These are phyloP conservation scores for Cordyceps farinosa DNA, from an alignment of 2,329 filamentous ascomycete species.

Conservation along the genomic window DNA sequence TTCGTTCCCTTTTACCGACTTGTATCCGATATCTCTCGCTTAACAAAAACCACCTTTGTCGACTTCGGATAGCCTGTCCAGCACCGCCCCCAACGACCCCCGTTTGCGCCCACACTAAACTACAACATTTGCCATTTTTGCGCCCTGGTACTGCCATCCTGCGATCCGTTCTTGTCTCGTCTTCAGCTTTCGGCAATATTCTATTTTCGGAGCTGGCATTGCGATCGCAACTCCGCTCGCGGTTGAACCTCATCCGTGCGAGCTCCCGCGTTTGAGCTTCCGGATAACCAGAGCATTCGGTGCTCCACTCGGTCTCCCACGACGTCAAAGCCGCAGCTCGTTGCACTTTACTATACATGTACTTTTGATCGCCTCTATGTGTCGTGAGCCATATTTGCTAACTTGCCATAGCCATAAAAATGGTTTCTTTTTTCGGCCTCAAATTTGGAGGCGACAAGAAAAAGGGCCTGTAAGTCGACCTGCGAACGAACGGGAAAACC, in stretches of 20 bases:
- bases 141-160: not conserved
- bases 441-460: conserved; percentile 55
- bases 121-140: not conserved
- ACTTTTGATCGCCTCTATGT: not conserved
- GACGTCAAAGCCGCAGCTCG: not conserved
- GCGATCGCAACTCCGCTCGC: not conserved
- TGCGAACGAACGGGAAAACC: not conserved
- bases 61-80: not conserved
- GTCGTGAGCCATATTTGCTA: not conserved
- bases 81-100: not conserved
- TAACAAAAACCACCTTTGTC: not conserved
- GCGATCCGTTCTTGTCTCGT: not conserved
- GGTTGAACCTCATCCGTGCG: conserved; percentile 10
- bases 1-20: not conserved
- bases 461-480: conserved; percentile 44
- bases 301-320: not conserved
- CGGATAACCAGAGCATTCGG: not conserved
- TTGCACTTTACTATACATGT: not conserved
- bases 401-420: conserved; percentile 27
- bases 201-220: not conserved
- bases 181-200: not conserved
- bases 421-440: conserved; percentile 59
- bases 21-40: not conserved
- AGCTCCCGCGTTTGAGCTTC: not conserved
- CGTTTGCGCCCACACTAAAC: conserved; percentile 4